A percentile compares a stretch with the other conserved stretches of the same genome.
Conservation (phyloP, 1,284 basidiomycete species). For the Cystobasidium sp. region DNA sequence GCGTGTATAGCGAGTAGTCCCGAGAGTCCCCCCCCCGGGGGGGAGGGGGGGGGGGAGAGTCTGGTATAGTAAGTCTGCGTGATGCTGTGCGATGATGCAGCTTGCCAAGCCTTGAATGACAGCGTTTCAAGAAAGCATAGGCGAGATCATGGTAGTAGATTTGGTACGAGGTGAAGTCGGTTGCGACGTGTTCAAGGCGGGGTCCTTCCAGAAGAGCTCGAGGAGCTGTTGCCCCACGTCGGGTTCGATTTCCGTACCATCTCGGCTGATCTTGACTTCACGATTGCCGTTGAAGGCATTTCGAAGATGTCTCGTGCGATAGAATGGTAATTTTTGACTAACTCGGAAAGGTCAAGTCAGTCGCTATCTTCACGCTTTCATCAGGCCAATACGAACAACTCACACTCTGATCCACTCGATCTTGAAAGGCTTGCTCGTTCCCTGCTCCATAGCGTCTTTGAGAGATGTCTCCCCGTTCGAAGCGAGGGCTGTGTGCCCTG, state of each 20-base stretch:
- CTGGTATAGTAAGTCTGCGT: too few relatives aligned
- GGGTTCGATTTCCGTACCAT: conserved; percentile 53
- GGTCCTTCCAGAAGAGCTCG: conserved; percentile 42
- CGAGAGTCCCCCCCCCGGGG: neutral
- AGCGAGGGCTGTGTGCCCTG: neutral
- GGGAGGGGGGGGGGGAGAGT: neutral
- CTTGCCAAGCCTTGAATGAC: too few relatives aligned
- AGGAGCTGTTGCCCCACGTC: conserved; percentile 49
- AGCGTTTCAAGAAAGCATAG: neutral
- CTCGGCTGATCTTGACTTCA: conserved; percentile 54
- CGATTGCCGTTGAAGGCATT: conserved; percentile 53
- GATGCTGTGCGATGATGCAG: too few relatives aligned
- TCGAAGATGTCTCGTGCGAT: conserved; percentile 47
- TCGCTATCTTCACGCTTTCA: too few relatives aligned
- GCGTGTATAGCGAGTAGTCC: conserved; percentile 4
- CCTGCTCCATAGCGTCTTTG: conserved; percentile 25
- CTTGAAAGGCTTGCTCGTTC: conserved; percentile 76
- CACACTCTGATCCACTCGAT: conserved; percentile 75
- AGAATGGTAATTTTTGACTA: conserved; percentile 45
- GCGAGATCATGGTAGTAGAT: neutral
- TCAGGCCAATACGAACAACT: neutral
- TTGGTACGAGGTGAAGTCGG: conserved; percentile 1
- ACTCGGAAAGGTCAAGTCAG: neutral
- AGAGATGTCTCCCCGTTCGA: neutral
- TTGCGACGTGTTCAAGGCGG: neutral